These are phyloP conservation scores for Amanita molliuscula DNA, from an alignment of 768 basidiomycete genomes.

Conservation along the genomic window DNA sequence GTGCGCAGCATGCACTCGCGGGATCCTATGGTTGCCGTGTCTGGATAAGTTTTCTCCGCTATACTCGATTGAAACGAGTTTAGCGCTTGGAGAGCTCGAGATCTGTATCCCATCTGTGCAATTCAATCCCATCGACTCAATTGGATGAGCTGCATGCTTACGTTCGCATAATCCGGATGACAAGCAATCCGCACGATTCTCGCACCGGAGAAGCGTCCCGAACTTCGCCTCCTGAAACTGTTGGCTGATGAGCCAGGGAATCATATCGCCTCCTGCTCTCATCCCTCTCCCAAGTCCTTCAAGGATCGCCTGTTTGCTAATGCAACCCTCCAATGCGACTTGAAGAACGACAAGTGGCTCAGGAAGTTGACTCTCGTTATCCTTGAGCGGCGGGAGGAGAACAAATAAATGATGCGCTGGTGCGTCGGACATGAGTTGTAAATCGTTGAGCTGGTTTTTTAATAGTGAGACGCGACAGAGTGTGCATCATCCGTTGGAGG, in stretches of 20 bases:
- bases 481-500: slow-evolving; percentile 96
- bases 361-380: slow-evolving; percentile 83
- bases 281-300: slow-evolving; percentile 78
- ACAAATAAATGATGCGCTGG: slow-evolving; percentile 97
- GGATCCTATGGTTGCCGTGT: slow-evolving; percentile 38
- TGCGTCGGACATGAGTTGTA: slow-evolving; percentile 95
- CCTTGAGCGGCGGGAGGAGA: slow-evolving; percentile 83
- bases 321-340: slow-evolving; percentile 91
- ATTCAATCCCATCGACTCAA: slow-evolving; percentile 6
- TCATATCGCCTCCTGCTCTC: slow-evolving; percentile 90
- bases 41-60: slow-evolving; percentile 49
- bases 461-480: slow-evolving; percentile 96
- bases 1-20: slow-evolving; percentile 17
- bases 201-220: slow-evolving; percentile 82
- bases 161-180: slow-evolving; percentile 90
- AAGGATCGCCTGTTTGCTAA: slow-evolving; percentile 76
- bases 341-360: slow-evolving; percentile 95
- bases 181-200: slow-evolving; percentile 89
- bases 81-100: slow-evolving; percentile 75
- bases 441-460: slow-evolving; percentile 98
- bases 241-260: slow-evolving; percentile 92
- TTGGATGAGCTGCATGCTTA: slow-evolving; percentile 26
- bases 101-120: slow-evolving; percentile 90
- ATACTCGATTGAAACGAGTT: slow-evolving; percentile 69
- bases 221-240: slow-evolving; percentile 96